phyloP scores from a whole-genome alignment of 148 eudicot species.

The Diospyros lotus region DNA sequence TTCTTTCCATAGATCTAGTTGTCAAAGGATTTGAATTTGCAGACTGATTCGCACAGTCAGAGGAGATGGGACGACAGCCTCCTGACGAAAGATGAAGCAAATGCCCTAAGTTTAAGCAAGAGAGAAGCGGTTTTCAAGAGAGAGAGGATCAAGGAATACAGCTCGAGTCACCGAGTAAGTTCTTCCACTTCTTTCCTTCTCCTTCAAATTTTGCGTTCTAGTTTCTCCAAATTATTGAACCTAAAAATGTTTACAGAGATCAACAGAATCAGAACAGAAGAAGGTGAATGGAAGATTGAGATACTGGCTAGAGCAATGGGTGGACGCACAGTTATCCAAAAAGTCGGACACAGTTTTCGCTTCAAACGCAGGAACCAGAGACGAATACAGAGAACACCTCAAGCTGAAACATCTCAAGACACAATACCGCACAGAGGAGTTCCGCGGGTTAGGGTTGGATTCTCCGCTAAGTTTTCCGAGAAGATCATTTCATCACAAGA shows the following conservation, averaged over 20 bases:
- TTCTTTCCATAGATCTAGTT: not conserved
- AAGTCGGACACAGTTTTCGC: constrained; percentile 24
- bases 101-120: constrained; percentile 38
- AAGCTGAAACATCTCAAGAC: constrained; percentile 19
- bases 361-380: constrained; percentile 19
- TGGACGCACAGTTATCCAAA: constrained; percentile 36
- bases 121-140: constrained; percentile 54
- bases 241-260: constrained; percentile 31
- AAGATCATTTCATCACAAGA: constrained; percentile 47
- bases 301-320: constrained; percentile 67
- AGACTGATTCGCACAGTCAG: constrained; percentile 44
- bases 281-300: constrained; percentile 38
- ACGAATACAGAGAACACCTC: constrained; percentile 19
- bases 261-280: constrained; percentile 54
- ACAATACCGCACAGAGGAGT: not conserved
- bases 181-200: not conserved
- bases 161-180: constrained; percentile 51
- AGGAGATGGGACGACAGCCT: constrained; percentile 59
- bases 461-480: constrained; percentile 25
- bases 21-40: constrained; percentile 14
- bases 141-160: constrained; percentile 51
- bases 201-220: no score
- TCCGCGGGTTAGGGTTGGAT: constrained; percentile 11
- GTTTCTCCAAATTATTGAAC: not conserved
- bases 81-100: constrained; percentile 47